Evolutionary conservation across 495 filamentous ascomycete genomes (phyloP).

Genomic region (Lasiosphaeriaceae sp.): DNA sequence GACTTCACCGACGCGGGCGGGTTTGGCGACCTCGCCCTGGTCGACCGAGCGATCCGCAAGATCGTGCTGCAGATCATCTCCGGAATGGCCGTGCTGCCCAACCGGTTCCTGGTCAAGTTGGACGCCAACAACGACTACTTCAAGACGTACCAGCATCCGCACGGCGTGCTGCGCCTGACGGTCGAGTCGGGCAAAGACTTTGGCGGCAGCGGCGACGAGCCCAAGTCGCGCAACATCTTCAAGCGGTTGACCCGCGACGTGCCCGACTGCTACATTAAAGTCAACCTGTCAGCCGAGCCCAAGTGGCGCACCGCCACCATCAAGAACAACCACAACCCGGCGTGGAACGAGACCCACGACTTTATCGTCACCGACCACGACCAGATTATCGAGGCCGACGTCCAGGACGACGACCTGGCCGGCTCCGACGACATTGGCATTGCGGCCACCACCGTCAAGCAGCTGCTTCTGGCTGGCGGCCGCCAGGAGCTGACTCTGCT

Average conservation of each 20-base stretch:
- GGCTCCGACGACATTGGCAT: constrained; percentile 40
- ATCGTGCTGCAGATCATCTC: constrained; percentile 36
- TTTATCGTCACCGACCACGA: constrained; percentile 36
- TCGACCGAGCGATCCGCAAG: constrained; percentile 33
- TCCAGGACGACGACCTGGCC: constrained; percentile 37
- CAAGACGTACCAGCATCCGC: constrained; percentile 37
- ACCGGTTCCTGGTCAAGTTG: constrained; percentile 41
- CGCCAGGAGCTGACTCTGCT: constrained; percentile 30
- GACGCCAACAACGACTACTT: constrained; percentile 39
- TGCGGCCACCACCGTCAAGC: constrained; percentile 31
- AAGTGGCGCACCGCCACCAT: constrained; percentile 31
- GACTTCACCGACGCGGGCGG: constrained; percentile 39
- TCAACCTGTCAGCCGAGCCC: constrained; percentile 34
- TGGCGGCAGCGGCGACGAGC: constrained; percentile 16
- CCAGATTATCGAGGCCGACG: constrained; percentile 32
- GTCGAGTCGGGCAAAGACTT: constrained; percentile 33
- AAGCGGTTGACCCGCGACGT: constrained; percentile 29
- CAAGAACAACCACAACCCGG: constrained; percentile 35
- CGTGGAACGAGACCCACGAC: constrained; percentile 41
- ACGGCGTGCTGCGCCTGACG: constrained; percentile 38
- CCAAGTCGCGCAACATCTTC: constrained; percentile 21
- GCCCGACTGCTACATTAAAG: constrained; percentile 39
- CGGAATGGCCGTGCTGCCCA: constrained; percentile 37
- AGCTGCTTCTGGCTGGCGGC: constrained; percentile 32
- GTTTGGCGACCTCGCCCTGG: constrained; percentile 33